Percentiles rank a stretch among this genome's conserved stretches.
phyloP scores from a whole-genome alignment of 176 grass and related monocot species.

The Eragrostis nindensis region DNA sequence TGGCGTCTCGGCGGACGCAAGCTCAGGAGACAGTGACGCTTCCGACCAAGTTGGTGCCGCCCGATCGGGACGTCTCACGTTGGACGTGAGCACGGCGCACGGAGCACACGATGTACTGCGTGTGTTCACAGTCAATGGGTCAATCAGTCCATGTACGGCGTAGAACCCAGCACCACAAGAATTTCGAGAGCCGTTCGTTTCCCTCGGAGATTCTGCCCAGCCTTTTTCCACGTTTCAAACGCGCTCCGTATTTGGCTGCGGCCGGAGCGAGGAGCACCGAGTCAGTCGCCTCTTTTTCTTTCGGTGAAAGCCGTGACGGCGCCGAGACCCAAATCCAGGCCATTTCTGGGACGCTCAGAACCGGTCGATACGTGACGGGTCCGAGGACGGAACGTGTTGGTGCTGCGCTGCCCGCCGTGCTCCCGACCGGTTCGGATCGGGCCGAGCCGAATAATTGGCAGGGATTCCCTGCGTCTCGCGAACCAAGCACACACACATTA shows the following conservation, averaged over 20 bases:
- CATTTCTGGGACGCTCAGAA: background rate
- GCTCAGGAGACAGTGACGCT: background rate
- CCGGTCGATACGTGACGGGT: too few species aligned
- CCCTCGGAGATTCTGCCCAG: background rate
- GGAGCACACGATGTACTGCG: too few species aligned
- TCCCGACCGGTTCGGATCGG: background rate
- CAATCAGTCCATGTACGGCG: background rate
- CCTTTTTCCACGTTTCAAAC: background rate
- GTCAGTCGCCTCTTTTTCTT: too few species aligned
- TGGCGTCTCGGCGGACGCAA: background rate
- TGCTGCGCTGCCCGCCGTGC: too few species aligned
- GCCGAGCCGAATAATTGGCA: conserved; percentile 17
- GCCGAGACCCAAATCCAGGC: background rate
- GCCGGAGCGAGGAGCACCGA: too few species aligned
- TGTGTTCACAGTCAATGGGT: background rate
- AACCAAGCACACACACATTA: conserved; percentile 43
- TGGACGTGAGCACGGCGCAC: background rate
- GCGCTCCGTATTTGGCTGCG: background rate
- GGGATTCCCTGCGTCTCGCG: conserved; percentile 21
- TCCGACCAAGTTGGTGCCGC: conserved; percentile 26
- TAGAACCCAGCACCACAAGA: background rate
- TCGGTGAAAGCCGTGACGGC: background rate
- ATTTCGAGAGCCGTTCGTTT: background rate
- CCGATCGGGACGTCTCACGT: conserved; percentile 5
- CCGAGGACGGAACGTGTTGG: background rate